phyloP scores from a whole-genome alignment of 176 grass and related monocot species.

The Guadua angustifolia region DNA sequence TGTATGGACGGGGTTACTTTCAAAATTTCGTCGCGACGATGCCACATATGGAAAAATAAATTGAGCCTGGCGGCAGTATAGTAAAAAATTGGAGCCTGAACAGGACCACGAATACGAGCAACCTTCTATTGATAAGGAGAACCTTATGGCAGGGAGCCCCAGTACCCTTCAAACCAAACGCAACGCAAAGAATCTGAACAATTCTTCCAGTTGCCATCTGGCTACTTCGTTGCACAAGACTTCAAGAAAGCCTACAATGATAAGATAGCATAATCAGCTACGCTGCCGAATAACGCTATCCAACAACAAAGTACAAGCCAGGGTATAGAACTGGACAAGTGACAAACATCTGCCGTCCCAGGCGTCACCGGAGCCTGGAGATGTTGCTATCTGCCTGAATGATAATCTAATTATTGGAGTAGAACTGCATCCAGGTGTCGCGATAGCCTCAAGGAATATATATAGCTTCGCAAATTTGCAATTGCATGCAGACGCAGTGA shows the following conservation, averaged over 20 bases:
- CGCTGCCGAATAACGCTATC: conserved; percentile 25
- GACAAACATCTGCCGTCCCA: conserved; percentile 49
- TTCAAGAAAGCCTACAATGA: conserved; percentile 2
- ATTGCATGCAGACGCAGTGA: not conserved
- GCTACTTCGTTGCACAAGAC: not conserved
- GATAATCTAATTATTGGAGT: conserved; percentile 27
- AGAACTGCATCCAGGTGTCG: conserved; percentile 11
- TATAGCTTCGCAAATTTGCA: not conserved
- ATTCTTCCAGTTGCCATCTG: conserved; percentile 32
- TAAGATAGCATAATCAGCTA: not conserved
- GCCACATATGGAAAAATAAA: no score
- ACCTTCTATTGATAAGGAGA: not conserved
- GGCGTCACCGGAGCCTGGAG: conserved; percentile 3
- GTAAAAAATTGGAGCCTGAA: no score
- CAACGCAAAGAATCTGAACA: conserved; percentile 8
- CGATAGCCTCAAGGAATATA: not conserved
- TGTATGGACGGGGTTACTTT: no score
- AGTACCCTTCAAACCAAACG: not conserved
- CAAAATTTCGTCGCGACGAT: no score
- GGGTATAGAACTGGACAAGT: not conserved
- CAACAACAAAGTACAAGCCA: not conserved
- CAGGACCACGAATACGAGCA: no score
- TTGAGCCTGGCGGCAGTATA: no score
- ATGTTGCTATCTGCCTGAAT: not conserved
- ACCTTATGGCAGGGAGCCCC: not conserved